Evolutionary conservation across 148 eudicot species (phyloP).

Genomic region (Silene conica): DNA sequence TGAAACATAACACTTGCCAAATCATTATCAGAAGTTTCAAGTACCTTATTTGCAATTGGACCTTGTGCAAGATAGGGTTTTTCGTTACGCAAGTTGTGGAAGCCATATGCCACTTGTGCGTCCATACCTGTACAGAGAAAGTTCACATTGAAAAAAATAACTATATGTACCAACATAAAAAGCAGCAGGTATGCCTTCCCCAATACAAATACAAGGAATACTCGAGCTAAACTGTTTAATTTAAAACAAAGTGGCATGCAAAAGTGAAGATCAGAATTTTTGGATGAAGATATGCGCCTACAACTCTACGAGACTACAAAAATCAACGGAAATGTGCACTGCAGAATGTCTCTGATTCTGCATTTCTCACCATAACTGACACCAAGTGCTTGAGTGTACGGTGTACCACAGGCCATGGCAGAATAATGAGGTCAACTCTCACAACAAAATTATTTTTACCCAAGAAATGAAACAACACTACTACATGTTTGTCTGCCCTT

Average conservation of each 20-base stretch:
- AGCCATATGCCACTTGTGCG: conserved; percentile 91
- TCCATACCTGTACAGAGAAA: conserved; percentile 65
- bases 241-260: neutral
- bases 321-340: neutral
- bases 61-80: conserved; percentile 95
- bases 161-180: neutral
- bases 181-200: neutral
- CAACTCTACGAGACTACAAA: neutral
- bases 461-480: neutral
- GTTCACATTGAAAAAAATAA: conserved; percentile 1
- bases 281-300: neutral
- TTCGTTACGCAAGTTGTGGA: conserved; percentile 82
- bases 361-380: neutral
- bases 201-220: neutral
- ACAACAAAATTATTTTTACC: neutral
- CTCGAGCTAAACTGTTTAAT: neutral
- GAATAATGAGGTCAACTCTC: neutral
- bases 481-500: neutral
- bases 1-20: neutral
- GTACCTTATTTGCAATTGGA: conserved; percentile 76
- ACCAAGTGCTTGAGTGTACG: neutral
- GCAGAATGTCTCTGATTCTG: neutral
- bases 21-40: neutral
- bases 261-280: neutral
- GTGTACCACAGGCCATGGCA: neutral